phyloP scores from a whole-genome alignment of 371 early-diverging fungal genomes.

The Dichotomocladium elegans region DNA sequence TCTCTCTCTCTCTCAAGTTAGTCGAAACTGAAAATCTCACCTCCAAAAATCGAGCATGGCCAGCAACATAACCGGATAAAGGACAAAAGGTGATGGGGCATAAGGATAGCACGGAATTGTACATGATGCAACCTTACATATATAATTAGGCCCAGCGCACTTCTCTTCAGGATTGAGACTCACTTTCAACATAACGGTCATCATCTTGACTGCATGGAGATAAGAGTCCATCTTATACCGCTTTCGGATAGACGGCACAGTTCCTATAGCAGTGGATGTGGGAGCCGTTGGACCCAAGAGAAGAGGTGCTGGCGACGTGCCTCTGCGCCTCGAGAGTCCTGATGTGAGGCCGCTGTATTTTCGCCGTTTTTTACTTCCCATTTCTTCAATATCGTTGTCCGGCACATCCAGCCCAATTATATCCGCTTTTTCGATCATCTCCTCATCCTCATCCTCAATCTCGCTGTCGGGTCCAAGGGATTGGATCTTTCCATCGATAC shows the following conservation, averaged over 20 bases:
- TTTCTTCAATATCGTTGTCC: background rate
- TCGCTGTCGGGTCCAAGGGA: slow-evolving; percentile 2
- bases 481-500: slow-evolving; percentile 1
- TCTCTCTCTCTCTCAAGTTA: background rate
- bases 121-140: slow-evolving; percentile 33
- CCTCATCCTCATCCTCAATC: background rate
- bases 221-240: too few species aligned
- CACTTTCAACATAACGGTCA: slow-evolving; percentile 32
- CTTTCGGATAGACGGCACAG: too few species aligned
- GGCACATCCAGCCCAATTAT: too few species aligned
- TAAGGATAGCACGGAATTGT: slow-evolving; percentile 43
- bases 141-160: background rate
- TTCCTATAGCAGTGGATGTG: too few species aligned
- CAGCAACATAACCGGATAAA: slow-evolving; percentile 35
- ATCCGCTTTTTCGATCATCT: background rate
- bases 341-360: background rate
- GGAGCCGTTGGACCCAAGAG: background rate
- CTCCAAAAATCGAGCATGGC: slow-evolving; percentile 43
- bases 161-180: background rate
- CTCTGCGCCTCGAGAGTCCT: too few species aligned
- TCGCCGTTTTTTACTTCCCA: background rate
- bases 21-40: too few species aligned
- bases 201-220: slow-evolving; percentile 14
- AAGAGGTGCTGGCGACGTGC: background rate
- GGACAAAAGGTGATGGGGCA: slow-evolving; percentile 19